Conservation (phyloP, 2,329 filamentous ascomycete genomes). For the Paracorniculantispora psalliotae region DNA sequence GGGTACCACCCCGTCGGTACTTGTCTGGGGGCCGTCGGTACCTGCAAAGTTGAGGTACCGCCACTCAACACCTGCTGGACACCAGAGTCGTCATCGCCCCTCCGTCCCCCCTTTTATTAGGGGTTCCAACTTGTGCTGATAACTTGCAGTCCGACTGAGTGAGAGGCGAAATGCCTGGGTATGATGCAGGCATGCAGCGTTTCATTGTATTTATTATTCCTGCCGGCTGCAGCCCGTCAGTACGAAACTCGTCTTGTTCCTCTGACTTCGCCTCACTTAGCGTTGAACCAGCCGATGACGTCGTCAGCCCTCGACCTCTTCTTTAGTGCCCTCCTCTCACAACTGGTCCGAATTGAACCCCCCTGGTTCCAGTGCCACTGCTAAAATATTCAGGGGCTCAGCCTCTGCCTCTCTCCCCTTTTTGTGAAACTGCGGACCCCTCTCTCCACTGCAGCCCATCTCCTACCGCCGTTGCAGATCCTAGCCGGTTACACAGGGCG, state of each 20-base stretch:
- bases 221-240: no score
- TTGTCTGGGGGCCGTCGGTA: background rate
- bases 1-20: background rate
- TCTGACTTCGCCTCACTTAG: background rate
- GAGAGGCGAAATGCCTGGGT: no score
- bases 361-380: background rate
- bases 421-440: background rate
- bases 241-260: no score
- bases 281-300: conserved; percentile 3
- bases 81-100: conserved; percentile 3
- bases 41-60: background rate
- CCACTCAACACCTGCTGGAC: background rate
- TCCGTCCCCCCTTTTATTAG: background rate
- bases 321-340: background rate
- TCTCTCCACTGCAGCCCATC: background rate
- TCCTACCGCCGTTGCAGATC: conserved; percentile 1
- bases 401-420: background rate
- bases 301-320: background rate
- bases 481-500: background rate
- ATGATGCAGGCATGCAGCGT: no score
- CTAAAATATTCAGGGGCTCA: conserved; percentile 10
- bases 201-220: no score
- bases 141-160: no score
- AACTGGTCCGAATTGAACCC: background rate
- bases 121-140: background rate